Base-by-base conservation (phyloP, 108 stramenopile species). In the Hondaea fermentalgiana region DNA sequence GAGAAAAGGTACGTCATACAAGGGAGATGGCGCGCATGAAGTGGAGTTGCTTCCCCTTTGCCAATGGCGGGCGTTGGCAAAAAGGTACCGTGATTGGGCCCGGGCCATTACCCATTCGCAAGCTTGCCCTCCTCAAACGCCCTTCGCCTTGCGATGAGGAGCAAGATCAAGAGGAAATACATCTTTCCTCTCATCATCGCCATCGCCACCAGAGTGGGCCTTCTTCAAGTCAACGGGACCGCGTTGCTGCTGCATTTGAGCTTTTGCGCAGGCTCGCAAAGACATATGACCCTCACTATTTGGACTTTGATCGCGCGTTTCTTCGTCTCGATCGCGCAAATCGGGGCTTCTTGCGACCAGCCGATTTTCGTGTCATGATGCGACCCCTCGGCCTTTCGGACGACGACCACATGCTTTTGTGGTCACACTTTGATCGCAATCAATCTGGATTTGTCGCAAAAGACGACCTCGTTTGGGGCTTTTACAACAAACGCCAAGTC, bases 1-100 rank as follows among this genome's bases (percentile, higher is more conserved):
- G 49, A 12, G 76, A 83, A 14, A 47, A 53, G 49, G 76, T 83
- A 17, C 45, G 51, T 6, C 76, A 83, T 53, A 12, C 49, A n/a
- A 55, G 51, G 28, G 76, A 83, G 12, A 47, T 83, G 49, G n/a
- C 45, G 12, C 76, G 76, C 25, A 83, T 83, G 76, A 83, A 83
- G 23, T 83, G 76, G 76, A 53, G 51, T 45, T 83, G 45, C 45
- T 83, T 83, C 49, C 76, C 76, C 45, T 83, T 83, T 83, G 76
- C 49, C 19, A 83, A 83, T 28, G 45, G 49, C 8, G 76, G 76
- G 6, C 45, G 51, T 6, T 83, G 76, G 76, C 45, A 83, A 53
- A 83, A 83, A 83, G 76, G 76, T 12, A 23, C 23, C 17, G 76
- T 83, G 1, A 83, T 83, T 35, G 76, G 76, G 14, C 51, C 76